A percentile compares a stretch with the other conserved stretches of the same genome.
Conservation (phyloP, 768 basidiomycete species). For the Mycena sanguinolenta region DNA sequence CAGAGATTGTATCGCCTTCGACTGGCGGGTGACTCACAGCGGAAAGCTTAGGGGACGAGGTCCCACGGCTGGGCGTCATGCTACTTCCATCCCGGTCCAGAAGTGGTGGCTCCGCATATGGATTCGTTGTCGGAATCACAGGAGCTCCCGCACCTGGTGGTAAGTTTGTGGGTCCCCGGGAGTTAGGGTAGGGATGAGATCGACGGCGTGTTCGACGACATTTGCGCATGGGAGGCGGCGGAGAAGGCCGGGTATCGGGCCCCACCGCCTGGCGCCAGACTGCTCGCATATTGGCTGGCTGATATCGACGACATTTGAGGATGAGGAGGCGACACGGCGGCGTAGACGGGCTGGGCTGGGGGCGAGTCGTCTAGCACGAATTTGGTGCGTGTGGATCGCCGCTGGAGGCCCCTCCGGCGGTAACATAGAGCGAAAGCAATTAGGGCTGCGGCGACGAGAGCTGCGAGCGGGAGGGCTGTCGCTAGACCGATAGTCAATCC, state of each 20-base stretch:
- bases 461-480: background rate
- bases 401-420: background rate
- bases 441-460: background rate
- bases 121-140: background rate
- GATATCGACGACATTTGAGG: background rate
- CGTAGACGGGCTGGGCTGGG: background rate
- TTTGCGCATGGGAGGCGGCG: background rate
- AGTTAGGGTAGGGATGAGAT: background rate
- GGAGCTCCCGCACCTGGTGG: background rate
- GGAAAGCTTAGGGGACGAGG: too few relatives aligned
- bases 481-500: slow-evolving; percentile 6
- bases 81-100: too few relatives aligned
- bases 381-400: background rate
- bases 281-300: background rate
- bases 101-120: too few relatives aligned
- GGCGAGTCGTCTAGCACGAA: background rate
- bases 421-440: background rate
- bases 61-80: too few relatives aligned
- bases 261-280: background rate
- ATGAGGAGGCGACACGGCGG: background rate
- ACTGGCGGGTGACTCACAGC: too few relatives aligned
- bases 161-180: background rate
- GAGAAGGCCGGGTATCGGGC: background rate
- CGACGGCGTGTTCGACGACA: background rate
- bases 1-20: too few relatives aligned